Conservation (phyloP, 164 flowering plant genomes). For the Magnolia changhungtana region DNA sequence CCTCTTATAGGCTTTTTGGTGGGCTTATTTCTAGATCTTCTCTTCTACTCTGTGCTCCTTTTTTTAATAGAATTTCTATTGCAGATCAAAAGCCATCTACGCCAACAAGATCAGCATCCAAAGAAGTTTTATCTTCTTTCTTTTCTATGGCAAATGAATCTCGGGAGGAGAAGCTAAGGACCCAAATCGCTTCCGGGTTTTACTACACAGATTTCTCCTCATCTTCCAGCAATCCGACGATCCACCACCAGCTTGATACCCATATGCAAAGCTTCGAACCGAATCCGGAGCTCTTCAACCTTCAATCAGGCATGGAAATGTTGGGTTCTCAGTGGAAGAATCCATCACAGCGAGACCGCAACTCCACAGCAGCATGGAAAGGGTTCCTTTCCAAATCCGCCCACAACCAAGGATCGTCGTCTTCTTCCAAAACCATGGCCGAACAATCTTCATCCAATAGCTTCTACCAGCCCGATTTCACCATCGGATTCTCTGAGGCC, state of each 20-base stretch:
- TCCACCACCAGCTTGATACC: neutral
- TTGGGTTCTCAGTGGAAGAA: conserved; percentile 26
- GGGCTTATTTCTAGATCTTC: neutral
- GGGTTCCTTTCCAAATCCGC: conserved; percentile 26
- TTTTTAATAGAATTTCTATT: neutral
- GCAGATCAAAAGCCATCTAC: neutral
- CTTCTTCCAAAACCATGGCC: conserved; percentile 15
- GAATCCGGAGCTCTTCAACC: conserved; percentile 17
- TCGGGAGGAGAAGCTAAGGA: conserved; percentile 32
- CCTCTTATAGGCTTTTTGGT: neutral
- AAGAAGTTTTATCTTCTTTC: neutral
- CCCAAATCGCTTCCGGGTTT: conserved; percentile 32
- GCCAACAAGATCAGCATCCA: neutral
- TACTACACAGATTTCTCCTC: conserved; percentile 42
- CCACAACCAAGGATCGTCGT: conserved; percentile 26
- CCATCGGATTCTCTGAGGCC: conserved; percentile 13
- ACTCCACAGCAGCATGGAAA: conserved; percentile 29
- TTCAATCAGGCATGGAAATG: conserved; percentile 47
- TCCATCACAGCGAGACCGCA: conserved; percentile 11
- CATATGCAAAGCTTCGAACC: conserved; percentile 13
- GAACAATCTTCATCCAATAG: conserved; percentile 5
- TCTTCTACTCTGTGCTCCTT: neutral
- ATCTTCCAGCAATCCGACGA: neutral
- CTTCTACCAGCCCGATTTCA: conserved; percentile 25
- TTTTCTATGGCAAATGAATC: conserved; percentile 32